Evolutionary conservation across 2,329 filamentous ascomycete species (phyloP).

Genomic region (Lachnellula suecica): DNA sequence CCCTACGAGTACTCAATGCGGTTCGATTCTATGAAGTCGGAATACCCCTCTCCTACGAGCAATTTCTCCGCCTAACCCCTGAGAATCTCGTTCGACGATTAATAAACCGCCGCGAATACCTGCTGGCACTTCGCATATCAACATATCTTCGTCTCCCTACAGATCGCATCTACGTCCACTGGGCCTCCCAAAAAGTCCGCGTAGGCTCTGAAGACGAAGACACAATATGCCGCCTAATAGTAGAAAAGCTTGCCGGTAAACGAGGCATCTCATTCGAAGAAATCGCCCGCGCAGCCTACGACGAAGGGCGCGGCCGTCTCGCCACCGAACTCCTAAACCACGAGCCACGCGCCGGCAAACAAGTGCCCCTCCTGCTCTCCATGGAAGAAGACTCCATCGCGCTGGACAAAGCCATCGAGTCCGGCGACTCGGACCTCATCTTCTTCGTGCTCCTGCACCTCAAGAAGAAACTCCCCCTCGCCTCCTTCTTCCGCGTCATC

Average conservation of each 20-base stretch:
- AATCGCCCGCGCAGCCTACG: conserved; percentile 89
- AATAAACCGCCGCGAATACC: conserved; percentile 85
- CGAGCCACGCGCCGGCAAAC: conserved; percentile 90
- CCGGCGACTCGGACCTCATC: conserved; percentile 91
- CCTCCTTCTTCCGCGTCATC: conserved; percentile 89
- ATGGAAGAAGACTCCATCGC: conserved; percentile 97
- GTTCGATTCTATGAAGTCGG: conserved; percentile 90
- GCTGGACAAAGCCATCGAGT: conserved; percentile 94
- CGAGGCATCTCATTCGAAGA: conserved; percentile 93
- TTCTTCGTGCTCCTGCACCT: conserved; percentile 84
- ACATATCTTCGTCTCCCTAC: conserved; percentile 83
- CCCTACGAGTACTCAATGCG: conserved; percentile 86
- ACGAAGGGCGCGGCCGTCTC: conserved; percentile 85
- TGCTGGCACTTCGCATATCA: conserved; percentile 84
- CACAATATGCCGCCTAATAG: conserved; percentile 80
- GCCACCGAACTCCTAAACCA: conserved; percentile 91
- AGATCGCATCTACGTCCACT: conserved; percentile 91
- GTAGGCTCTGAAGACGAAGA: conserved; percentile 84
- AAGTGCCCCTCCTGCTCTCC: conserved; percentile 86
- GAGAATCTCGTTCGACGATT: conserved; percentile 85
- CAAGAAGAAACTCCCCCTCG: conserved; percentile 85
- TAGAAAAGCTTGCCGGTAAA: conserved; percentile 82
- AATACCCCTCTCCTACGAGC: conserved; percentile 86
- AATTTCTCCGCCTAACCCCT: conserved; percentile 87
- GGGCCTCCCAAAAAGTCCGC: conserved; percentile 93